Evolutionary conservation across 2,329 filamentous ascomycete genomes (phyloP).

Genomic region (Macrophomina tecta): DNA sequence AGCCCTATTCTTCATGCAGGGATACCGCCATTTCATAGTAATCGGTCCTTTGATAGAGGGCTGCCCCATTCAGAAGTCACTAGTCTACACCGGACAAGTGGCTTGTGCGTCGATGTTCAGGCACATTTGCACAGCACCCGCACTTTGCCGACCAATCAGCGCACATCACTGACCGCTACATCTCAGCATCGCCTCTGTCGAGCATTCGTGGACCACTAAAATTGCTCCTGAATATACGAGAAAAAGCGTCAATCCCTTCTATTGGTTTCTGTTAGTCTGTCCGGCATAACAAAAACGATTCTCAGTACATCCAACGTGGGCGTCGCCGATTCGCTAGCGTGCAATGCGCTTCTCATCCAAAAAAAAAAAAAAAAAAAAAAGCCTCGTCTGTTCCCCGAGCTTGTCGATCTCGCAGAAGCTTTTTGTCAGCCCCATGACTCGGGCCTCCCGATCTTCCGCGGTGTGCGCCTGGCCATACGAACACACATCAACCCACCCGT

Average conservation of each 20-base stretch:
- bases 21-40: slow-evolving; percentile 22
- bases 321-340: background rate
- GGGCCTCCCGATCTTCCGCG: slow-evolving; percentile 13
- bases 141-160: slow-evolving; percentile 11
- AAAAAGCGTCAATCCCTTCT: background rate
- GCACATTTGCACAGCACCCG: slow-evolving; percentile 18
- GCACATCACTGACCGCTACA: slow-evolving; percentile 18
- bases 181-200: background rate
- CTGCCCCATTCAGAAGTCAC: slow-evolving; percentile 1
- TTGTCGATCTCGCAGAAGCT: background rate
- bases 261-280: background rate
- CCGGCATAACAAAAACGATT: background rate
- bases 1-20: slow-evolving; percentile 23
- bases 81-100: slow-evolving; percentile 22
- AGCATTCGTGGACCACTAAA: background rate
- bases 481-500: slow-evolving; percentile 18
- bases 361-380: background rate
- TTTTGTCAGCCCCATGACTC: slow-evolving; percentile 13
- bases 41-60: slow-evolving; percentile 13
- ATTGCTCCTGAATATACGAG: background rate
- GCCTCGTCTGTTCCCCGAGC: background rate
- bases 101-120: slow-evolving; percentile 22
- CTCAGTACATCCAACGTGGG: background rate
- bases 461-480: slow-evolving; percentile 16
- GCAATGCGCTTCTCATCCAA: background rate